Evolutionary conservation across 2,329 filamentous ascomycete genomes (phyloP), one percentile per base, ranked within the genome.

Genomic region (Colletotrichum acutatum): DNA sequence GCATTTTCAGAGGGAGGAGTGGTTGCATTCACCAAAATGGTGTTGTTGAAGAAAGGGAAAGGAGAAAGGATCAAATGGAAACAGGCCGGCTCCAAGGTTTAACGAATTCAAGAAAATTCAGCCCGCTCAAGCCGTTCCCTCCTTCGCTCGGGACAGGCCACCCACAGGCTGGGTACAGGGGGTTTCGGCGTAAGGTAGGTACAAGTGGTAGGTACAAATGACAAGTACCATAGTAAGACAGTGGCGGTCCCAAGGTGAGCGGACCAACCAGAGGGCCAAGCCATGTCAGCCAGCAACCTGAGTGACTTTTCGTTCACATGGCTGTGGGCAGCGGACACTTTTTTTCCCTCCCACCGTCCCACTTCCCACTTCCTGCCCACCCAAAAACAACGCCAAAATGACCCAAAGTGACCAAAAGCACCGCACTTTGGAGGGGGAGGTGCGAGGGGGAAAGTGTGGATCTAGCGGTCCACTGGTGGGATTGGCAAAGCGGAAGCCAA

Each of bases 11-110:
- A 52, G 61, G 61, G 61, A 54, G 34, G 67, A 57, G 66, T 67
- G 64, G 72, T 58, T 67, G 74, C 61, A 64, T 70, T 75, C 74
- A 77, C 76, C 76, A 64, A 74, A 68, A 68, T 74, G 76, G 76
- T 74, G 76, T 76, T 77, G 75, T 66, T 75, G 72, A 67, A 61
- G 70, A 53, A 64, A 71, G 57, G 58, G 57, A 71, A 75, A 70
- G 65, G 64, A 66, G 61, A 32, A 57, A 66, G 64, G 62, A 69
- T 62, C 22, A 65, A 67, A 71, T 62, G 22, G 69, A 67, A 71
- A 68, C 66, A 56, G 59, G 60, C 57, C 32, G 69, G 57, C 26
- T 53, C 34, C 42, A 30, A 49, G 34, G 12, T 34, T 49, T 53
- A 70, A 56, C 26, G 64, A 67, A 74, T 61, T 66, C 70, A 74